phyloP scores from a whole-genome alignment of 305 asterid genomes.

The Solanum hybrid region DNA sequence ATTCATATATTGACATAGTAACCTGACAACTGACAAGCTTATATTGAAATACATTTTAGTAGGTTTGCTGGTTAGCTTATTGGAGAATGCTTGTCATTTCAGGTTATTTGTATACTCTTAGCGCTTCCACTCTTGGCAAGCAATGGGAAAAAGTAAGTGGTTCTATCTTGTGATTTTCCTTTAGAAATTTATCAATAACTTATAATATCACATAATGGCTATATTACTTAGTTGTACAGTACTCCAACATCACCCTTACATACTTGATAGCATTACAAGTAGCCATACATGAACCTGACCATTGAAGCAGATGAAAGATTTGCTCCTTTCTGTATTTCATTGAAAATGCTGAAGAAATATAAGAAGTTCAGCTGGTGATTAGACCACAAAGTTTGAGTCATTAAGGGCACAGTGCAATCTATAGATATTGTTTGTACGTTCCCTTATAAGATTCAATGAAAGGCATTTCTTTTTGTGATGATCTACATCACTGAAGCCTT shows the following conservation, averaged over 20 bases:
- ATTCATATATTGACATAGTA: neutral
- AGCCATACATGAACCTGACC: neutral
- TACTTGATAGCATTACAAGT: neutral
- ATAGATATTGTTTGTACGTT: neutral
- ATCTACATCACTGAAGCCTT: neutral
- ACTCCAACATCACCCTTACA: neutral
- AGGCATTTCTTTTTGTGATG: neutral
- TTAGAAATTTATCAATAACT: neutral
- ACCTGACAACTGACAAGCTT: neutral
- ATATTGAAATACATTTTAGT: neutral
- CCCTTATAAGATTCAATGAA: neutral
- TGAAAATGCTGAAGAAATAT: neutral
- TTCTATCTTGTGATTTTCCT: neutral
- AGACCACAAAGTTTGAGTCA: neutral
- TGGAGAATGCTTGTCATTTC: constrained; percentile 13
- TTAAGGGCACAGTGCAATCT: neutral
- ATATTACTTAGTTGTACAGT: neutral
- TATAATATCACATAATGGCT: neutral
- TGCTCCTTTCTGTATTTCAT: neutral
- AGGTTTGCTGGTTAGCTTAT: neutral
- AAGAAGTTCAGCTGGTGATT: neutral
- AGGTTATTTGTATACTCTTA: constrained; percentile 84
- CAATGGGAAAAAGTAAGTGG: constrained; percentile 71
- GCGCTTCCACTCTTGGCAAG: constrained; percentile 79
- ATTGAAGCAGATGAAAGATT: neutral